These are phyloP conservation scores for Trypanosoma vivax DNA, from an alignment of 208 protist genomes.

Conservation along the genomic window DNA sequence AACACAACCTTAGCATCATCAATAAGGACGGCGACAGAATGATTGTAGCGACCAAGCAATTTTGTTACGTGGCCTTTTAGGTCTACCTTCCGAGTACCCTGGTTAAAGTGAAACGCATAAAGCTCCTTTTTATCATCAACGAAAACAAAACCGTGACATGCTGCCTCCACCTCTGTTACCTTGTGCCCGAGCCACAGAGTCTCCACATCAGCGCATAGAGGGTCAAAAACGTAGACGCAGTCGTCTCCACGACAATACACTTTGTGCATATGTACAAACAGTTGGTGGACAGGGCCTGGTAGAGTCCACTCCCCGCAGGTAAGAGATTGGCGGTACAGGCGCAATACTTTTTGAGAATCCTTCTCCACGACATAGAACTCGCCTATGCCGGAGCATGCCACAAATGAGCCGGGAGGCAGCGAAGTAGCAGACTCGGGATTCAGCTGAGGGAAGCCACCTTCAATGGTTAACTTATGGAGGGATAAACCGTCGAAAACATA, in stretches of 20 bases:
- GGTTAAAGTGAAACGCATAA: conserved; percentile 62
- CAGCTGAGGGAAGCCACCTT: conserved; percentile 2
- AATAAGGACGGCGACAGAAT: conserved; percentile 11
- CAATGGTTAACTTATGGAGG: conserved; percentile 8
- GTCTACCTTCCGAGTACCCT: conserved; percentile 31
- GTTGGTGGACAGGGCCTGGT: conserved; percentile 17
- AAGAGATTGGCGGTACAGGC: conserved; percentile 12
- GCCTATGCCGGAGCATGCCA: conserved; percentile 20
- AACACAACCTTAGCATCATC: conserved; percentile 1
- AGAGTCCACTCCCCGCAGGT: conserved; percentile 10
- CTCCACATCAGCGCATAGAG: conserved; percentile 41
- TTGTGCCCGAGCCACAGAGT: conserved; percentile 25
- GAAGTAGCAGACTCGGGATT: neutral
- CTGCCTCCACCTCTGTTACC: conserved; percentile 32
- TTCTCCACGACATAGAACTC: conserved; percentile 49
- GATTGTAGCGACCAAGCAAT: conserved; percentile 38
- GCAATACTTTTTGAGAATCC: conserved; percentile 14
- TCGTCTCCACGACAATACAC: conserved; percentile 32
- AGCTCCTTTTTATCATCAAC: conserved; percentile 22
- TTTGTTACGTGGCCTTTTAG: conserved; percentile 2
- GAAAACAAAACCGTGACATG: conserved; percentile 73
- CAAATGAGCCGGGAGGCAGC: conserved; percentile 7
- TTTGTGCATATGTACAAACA: conserved; percentile 58
- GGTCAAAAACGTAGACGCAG: conserved; percentile 47
- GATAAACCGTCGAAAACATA: conserved; percentile 16